Percentiles rank a stretch among this genome's conserved stretches.
phyloP scores from a whole-genome alignment of 106 monocot species.

The Xerophyta viscosa region DNA sequence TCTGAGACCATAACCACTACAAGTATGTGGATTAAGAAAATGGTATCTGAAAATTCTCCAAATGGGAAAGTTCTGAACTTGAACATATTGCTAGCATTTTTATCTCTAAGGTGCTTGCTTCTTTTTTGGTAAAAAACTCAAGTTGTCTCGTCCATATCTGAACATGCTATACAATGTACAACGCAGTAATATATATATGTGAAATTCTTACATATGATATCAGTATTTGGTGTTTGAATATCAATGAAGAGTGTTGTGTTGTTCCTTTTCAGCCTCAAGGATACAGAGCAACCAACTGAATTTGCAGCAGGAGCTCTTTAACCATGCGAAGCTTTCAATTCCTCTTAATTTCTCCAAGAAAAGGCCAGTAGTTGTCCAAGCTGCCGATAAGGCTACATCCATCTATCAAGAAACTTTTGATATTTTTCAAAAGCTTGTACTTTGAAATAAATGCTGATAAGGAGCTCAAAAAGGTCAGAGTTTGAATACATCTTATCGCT shows the following conservation, averaged over 20 bases:
- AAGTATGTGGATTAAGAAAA: no score
- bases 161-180: background rate
- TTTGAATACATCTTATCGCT: no score
- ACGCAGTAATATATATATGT: background rate
- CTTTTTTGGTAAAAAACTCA: no score
- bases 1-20: no score
- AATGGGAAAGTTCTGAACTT: background rate
- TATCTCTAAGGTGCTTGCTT: no score
- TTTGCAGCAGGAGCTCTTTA: conserved; percentile 12
- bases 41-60: background rate
- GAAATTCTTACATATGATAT: background rate
- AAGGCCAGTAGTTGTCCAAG: conserved; percentile 23
- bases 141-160: no score
- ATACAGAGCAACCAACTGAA: conserved; percentile 12
- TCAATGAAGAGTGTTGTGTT: background rate
- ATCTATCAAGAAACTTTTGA: no score
- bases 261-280: conserved; percentile 30
- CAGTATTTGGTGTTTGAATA: background rate
- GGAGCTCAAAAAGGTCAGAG: no score
- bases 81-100: background rate
- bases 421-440: no score
- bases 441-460: no score
- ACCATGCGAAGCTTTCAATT: no score
- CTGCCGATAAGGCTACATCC: no score
- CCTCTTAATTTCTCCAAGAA: conserved; percentile 8